These are phyloP conservation scores for Lathyrus oleraceus DNA, from an alignment of 306 rosid genomes.

Conservation along the genomic window DNA sequence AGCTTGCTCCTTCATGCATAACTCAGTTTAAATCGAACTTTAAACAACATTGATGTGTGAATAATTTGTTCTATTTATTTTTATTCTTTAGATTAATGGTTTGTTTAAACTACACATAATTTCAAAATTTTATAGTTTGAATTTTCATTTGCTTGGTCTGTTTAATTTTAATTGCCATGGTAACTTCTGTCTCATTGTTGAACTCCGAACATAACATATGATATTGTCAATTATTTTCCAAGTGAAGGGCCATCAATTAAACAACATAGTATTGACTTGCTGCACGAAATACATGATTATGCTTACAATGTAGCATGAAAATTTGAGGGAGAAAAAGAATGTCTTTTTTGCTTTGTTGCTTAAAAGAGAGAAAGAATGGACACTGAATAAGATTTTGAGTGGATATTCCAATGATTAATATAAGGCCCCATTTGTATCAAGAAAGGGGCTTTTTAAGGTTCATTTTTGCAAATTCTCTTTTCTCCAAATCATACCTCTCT, in stretches of 20 bases:
- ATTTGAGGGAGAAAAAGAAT: conserved; percentile 9
- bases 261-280: conserved; percentile 38
- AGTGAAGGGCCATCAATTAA: conserved; percentile 18
- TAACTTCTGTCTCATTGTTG: too few species aligned
- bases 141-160: too few species aligned
- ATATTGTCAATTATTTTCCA: conserved; percentile 14
- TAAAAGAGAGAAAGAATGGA: conserved; percentile 41
- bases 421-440: conserved; percentile 39
- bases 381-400: conserved; percentile 66
- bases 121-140: too few species aligned
- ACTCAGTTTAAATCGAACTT: too few species aligned
- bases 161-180: too few species aligned
- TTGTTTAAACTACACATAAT: too few species aligned
- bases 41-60: too few species aligned
- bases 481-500: conserved; percentile 6
- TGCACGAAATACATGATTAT: conserved; percentile 29
- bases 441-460: conserved; percentile 34
- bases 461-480: conserved; percentile 31
- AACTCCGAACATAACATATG: background rate
- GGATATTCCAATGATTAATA: conserved; percentile 56
- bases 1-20: too few species aligned
- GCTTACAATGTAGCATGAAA: conserved; percentile 30
- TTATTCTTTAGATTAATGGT: too few species aligned
- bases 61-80: too few species aligned
- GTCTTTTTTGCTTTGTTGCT: conserved; percentile 40